Evolutionary conservation across 2,329 filamentous ascomycete species (phyloP), one percentile per base, ranked within the genome.

Genomic region (Colletotrichum tropicale): DNA sequence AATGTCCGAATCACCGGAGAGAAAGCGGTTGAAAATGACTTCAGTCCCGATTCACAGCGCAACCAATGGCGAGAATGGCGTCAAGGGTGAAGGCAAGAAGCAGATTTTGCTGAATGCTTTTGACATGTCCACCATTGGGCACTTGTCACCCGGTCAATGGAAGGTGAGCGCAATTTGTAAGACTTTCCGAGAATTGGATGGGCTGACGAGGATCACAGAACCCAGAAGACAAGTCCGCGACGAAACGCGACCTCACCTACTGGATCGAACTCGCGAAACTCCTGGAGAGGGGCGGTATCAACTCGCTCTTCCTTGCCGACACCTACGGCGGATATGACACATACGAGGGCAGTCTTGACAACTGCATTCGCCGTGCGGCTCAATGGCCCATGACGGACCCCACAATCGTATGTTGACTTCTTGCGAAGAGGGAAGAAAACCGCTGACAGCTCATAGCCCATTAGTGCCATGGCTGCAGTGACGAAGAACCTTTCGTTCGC

Each of bases 381-480:
- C 92, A 93, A 79, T 93, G 91, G 90, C 91, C 92, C 0, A 87
- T 93, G 80, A 92, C 90, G 0, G 92, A 94, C 79, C 92, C 92
- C 0, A 89, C 89, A 0, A 93, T 93, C 79, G 90, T 92, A 80
- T 78, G 88, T 83, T 6, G 4, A 43, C 18, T n/a, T 10, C 18
- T 21, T 13, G 28, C 6, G 38, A 2, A 26, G 3, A 3, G 15
- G 3, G 10, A 2, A 24, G 21, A 4, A 0, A 12, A 1, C 58
- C 9, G 26, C 18, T 60, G 7, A 65, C 56, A 6, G 34, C 9
- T 24, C 43, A 24, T 21, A 91, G 89, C 90, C 91, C 4, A 92
- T 93, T 70, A 88, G 88, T 4, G 91, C 92, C 36, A 93, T 93
- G 92, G 92, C 91, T 5, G 91, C 91, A 0, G 91, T 92, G 34